A percentile compares a stretch with the other conserved stretches of the same genome.
These are phyloP conservation scores for Debaryomyces robertsiae DNA, from an alignment of 1,139 yeast genomes.

Conservation along the genomic window DNA sequence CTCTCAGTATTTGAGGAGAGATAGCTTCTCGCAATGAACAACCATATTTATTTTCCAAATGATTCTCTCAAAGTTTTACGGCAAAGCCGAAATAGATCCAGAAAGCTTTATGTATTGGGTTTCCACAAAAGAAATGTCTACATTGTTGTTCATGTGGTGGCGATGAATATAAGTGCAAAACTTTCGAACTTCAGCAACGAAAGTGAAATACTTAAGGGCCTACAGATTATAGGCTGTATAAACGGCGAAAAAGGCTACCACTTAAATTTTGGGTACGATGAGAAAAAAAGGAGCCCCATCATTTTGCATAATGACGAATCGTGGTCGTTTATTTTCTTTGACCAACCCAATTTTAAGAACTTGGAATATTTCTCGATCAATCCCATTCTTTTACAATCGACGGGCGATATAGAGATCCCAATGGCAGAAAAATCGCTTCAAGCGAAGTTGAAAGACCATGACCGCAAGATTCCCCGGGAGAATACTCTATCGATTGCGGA, in stretches of 20 bases:
- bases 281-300: slow-evolving; percentile 12
- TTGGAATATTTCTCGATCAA: slow-evolving; percentile 79
- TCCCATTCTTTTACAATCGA: slow-evolving; percentile 70
- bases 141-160: slow-evolving; percentile 27
- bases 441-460: slow-evolving; percentile 10
- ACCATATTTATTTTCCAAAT: slow-evolving; percentile 40
- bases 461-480: slow-evolving; percentile 3
- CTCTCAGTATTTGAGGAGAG: slow-evolving; percentile 46
- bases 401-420: slow-evolving; percentile 22
- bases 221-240: slow-evolving; percentile 26
- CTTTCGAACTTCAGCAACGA: background rate
- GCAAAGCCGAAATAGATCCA: slow-evolving; percentile 10
- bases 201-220: slow-evolving; percentile 14
- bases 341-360: slow-evolving; percentile 71
- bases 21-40: slow-evolving; percentile 38
- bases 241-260: slow-evolving; percentile 14
- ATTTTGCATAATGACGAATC: slow-evolving; percentile 1
- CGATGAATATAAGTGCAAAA: slow-evolving; percentile 5
- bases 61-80: slow-evolving; percentile 25
- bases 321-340: slow-evolving; percentile 56
- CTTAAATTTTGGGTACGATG: slow-evolving; percentile 14
- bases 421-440: slow-evolving; percentile 10
- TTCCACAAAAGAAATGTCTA: slow-evolving; percentile 26
- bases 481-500: slow-evolving; percentile 25
- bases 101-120: slow-evolving; percentile 27